These are phyloP conservation scores for Grigorovia humatica DNA, from an alignment of 805 yeast genomes.

Conservation along the genomic window DNA sequence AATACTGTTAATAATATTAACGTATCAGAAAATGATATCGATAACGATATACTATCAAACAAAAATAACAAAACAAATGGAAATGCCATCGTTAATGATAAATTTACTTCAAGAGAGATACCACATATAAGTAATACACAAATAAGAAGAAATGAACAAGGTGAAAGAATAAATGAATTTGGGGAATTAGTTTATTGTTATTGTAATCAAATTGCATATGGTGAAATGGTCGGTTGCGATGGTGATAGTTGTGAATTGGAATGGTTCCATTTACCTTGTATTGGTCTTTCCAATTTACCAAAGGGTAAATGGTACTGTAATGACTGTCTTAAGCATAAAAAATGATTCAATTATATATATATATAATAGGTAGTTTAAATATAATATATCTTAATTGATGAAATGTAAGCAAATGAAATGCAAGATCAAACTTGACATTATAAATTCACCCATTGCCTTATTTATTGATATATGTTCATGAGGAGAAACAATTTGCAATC, in stretches of 20 bases:
- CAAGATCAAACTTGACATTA: conserved; percentile 75
- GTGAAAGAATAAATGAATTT: conserved; percentile 21
- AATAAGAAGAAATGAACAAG: conserved; percentile 17
- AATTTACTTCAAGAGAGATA: neutral
- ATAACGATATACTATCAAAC: conserved; percentile 5
- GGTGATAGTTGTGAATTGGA: conserved; percentile 86
- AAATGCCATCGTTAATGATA: neutral
- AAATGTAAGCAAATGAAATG: conserved; percentile 88
- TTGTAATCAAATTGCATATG: conserved; percentile 93
- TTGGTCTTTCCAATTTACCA: conserved; percentile 77
- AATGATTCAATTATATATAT: conserved; percentile 1
- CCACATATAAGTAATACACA: neutral
- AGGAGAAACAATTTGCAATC: conserved; percentile 54
- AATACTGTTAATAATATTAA: neutral
- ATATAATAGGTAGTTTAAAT: neutral
- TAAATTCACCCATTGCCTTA: conserved; percentile 78
- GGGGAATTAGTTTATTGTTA: conserved; percentile 87
- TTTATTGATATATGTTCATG: conserved; percentile 39
- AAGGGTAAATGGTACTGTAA: conserved; percentile 79
- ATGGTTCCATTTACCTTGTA: conserved; percentile 94
- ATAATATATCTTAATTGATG: conserved; percentile 44
- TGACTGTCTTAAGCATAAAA: conserved; percentile 36
- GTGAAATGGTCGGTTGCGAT: conserved; percentile 99
- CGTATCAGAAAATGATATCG: neutral
- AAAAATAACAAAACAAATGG: conserved; percentile 1